A percentile compares a stretch with the other conserved stretches of the same genome.
Evolutionary conservation across 352 stramenopile genomes (phyloP).

Genomic region (Pythium dissimile): DNA sequence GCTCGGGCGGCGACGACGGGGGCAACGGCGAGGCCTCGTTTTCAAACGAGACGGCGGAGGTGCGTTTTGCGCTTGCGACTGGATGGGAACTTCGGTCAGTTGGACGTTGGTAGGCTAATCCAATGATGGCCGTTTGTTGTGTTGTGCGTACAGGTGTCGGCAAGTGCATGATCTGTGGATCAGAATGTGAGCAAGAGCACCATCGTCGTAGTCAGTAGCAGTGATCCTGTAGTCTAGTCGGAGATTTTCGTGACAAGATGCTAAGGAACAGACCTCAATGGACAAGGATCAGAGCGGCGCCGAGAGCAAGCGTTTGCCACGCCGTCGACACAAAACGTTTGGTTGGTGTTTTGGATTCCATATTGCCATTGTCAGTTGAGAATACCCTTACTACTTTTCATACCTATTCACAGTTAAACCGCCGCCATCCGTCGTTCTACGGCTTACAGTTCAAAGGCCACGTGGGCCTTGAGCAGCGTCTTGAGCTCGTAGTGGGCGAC

Average conservation of each 20-base stretch:
- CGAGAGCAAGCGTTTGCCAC: too few relatives aligned
- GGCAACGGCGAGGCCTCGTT: neutral
- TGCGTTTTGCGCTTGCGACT: too few relatives aligned
- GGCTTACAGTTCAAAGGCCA: conserved; percentile 12
- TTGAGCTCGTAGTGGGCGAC: conserved; percentile 75
- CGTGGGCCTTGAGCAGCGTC: conserved; percentile 46
- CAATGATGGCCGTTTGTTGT: neutral
- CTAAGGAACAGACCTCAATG: too few relatives aligned
- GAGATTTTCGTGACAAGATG: neutral
- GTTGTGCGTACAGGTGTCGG: conserved; percentile 16
- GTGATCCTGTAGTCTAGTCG: neutral
- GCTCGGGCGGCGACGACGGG: neutral
- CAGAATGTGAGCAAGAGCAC: too few relatives aligned
- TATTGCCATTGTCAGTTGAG: neutral
- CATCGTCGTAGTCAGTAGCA: neutral
- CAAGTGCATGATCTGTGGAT: conserved; percentile 12
- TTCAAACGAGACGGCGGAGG: conserved; percentile 16
- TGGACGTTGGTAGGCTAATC: too few relatives aligned
- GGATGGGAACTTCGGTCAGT: too few relatives aligned
- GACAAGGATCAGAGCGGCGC: too few relatives aligned
- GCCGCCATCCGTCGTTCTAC: neutral
- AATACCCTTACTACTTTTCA: conserved; percentile 5
- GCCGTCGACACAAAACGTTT: too few relatives aligned
- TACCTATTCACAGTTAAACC: too few relatives aligned
- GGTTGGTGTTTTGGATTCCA: too few relatives aligned